Base-by-base conservation (phyloP, 495 filamentous ascomycete genomes). In the Lineolata rhizophorae region DNA sequence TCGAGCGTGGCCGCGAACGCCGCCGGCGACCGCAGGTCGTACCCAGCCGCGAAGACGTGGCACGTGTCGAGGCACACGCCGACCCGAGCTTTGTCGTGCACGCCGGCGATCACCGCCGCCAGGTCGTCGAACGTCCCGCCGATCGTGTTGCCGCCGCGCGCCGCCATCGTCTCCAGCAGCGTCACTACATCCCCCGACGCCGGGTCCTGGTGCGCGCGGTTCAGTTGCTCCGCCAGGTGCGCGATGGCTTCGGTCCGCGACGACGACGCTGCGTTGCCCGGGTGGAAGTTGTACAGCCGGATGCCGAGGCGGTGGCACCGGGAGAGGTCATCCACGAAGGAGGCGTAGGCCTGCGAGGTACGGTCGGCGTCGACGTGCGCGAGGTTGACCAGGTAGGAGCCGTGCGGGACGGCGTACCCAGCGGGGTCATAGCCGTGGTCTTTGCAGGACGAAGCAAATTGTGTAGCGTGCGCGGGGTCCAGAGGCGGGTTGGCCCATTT, bases 41-140 rank as follows among this genome's bases (percentile, higher is more conserved):
- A 90, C 4, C 87, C 87, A 0, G 79, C 83, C 5, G 83, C 72
- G 45, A 94, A 94, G 41, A 81, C 67, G 56, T 97, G 87, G 55
- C 85, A 94, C 3, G 87, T 95, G 47, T 97, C 87, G 25, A 97
- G 67, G 53, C 87, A 97, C 21, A 97, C 80, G 19, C 87, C 87
- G 8, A 97, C 74, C n/a, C 87, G 70, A 14, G 60, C 46, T 52
- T 94, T 92, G 50, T 87, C 64, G 15, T 77, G 64, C 20, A 94
- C 70, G 0, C 64, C 61, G 17, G 59, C 60, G 40, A 97, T 82
- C 32, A 94, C 76, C 43, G 79, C 76, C 11, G 71, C 62, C 17
- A 97, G 65, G 37, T 97, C 84, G 41, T 79, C 69, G 39, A 93
- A 90, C 0, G 62, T 66, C 15, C 65, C 69, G 31, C 87, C 87